Base-by-base conservation (phyloP, 345 rosid genomes). In the Gossypium rotundifolium region DNA sequence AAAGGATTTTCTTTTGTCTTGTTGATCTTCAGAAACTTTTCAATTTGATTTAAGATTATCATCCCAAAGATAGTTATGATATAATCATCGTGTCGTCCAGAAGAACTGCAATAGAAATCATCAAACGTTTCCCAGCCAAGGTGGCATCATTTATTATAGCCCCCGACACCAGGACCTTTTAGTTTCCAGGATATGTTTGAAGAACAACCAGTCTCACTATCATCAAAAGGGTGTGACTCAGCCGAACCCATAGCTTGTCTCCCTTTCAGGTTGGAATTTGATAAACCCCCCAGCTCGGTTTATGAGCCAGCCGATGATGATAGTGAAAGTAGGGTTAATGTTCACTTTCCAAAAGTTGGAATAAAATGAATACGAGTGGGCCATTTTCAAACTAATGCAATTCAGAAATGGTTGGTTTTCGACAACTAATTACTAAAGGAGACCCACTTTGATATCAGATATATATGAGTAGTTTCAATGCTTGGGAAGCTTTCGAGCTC, bases 321-420 rank as follows among this genome's bases (percentile, higher is more conserved):
- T 27, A 11, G 68, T 17, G 53, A 73, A 27, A 60, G 55, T 1
- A 25, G 51, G 58, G 22, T 0, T 49, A 9, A 51, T 25, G 14
- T 29, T 48, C 59, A 51, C 44, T 49, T 68, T 68, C n/a, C 9
- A 27, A 33, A 69, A 25, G 72, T 51, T 25, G 45, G 63, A 52
- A 11, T 18, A 40, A 64, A 33, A 60, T 5, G 25, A 69, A 71
- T 40, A 69, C 11, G 67, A 68, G 25, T 45, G 40, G 74, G 65
- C 69, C 71, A 70, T 73, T 70, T 66, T 65, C 70, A 13, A 70
- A 78, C 22, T 17, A 27, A 58, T 52, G 77, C 58, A 76, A 65
- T 66, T 59, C 7, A 17, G 59, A 27, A 54, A 25, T 23, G 42
- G 55, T 70, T 25, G 17, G 75, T 12, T 72, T 79, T 71, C 60